phyloP scores from a whole-genome alignment of 345 rosid genomes.

The Eucalyptus virginea region DNA sequence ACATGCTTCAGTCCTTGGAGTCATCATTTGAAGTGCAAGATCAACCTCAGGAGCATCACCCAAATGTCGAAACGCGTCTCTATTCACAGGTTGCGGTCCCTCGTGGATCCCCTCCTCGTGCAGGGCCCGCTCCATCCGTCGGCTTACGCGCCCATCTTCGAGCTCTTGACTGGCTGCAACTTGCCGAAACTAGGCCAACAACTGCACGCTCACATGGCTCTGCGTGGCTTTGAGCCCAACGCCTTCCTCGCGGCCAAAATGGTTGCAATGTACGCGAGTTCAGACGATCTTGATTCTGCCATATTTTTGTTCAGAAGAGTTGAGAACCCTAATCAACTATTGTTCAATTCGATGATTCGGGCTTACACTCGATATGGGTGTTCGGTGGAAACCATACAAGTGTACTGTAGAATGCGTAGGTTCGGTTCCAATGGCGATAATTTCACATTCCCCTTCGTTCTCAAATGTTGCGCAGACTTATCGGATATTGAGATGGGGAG shows the following conservation, averaged over 20 bases:
- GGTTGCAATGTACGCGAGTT: conserved; percentile 29
- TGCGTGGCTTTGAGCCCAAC: conserved; percentile 23
- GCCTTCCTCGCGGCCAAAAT: conserved; percentile 31
- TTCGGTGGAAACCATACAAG: conserved; percentile 5
- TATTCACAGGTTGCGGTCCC: neutral
- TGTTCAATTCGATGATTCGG: conserved; percentile 31
- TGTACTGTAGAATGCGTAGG: conserved; percentile 11
- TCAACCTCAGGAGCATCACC: neutral
- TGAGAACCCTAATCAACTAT: conserved; percentile 5
- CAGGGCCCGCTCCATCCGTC: neutral
- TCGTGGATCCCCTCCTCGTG: conserved; percentile 2
- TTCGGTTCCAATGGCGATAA: conserved; percentile 22
- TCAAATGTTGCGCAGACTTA: conserved; percentile 23
- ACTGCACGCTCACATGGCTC: conserved; percentile 32
- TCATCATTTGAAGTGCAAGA: neutral
- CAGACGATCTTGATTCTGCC: conserved; percentile 26
- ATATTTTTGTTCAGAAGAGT: conserved; percentile 2
- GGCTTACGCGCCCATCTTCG: conserved; percentile 18
- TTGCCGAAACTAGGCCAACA: conserved; percentile 16
- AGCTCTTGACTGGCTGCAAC: conserved; percentile 10
- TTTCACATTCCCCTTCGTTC: conserved; percentile 32
- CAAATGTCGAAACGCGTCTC: neutral
- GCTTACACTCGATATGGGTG: conserved; percentile 22
- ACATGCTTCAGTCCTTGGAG: neutral
- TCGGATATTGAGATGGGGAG: conserved; percentile 4